A percentile compares a stretch with the other conserved stretches of the same genome.
phyloP scores from a whole-genome alignment of 1,284 basidiomycete species.

The Ustilago trichophora region DNA sequence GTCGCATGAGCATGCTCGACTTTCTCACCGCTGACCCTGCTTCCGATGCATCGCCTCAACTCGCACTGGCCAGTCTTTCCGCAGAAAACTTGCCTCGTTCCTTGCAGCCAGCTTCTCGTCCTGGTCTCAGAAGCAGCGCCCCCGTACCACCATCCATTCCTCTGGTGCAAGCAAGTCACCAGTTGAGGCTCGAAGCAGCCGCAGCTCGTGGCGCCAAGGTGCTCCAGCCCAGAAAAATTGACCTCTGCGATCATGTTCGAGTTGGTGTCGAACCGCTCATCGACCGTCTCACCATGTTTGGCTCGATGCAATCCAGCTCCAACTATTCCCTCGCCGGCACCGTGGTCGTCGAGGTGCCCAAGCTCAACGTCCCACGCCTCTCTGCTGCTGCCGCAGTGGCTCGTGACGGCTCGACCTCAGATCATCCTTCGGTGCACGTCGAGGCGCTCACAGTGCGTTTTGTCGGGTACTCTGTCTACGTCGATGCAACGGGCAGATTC shows the following conservation, averaged over 20 bases:
- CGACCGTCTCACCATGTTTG: slow-evolving; percentile 63
- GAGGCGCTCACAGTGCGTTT: slow-evolving; percentile 49
- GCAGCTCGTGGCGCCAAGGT: slow-evolving; percentile 7
- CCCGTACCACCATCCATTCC: slow-evolving; percentile 23
- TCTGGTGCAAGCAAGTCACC: slow-evolving; percentile 30
- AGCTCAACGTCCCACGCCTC: slow-evolving; percentile 21
- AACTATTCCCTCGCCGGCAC: slow-evolving; percentile 64
- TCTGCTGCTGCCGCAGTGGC: slow-evolving; percentile 24
- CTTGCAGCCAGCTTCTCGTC: background rate
- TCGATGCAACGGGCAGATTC: slow-evolving; percentile 60
- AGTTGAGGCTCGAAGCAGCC: slow-evolving; percentile 9
- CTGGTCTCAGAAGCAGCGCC: background rate
- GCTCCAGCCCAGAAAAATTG: slow-evolving; percentile 14
- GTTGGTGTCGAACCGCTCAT: slow-evolving; percentile 48
- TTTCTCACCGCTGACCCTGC: slow-evolving; percentile 24
- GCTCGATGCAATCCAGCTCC: slow-evolving; percentile 62
- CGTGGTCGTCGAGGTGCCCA: slow-evolving; percentile 45
- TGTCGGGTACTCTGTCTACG: slow-evolving; percentile 61
- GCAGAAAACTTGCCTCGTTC: slow-evolving; percentile 25
- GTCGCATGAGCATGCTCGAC: slow-evolving; percentile 47
- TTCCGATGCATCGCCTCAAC: background rate
- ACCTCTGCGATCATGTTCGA: slow-evolving; percentile 18
- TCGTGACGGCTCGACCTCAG: slow-evolving; percentile 12
- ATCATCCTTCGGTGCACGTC: slow-evolving; percentile 38
- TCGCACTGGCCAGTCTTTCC: slow-evolving; percentile 20